Base-by-base conservation (phyloP, 192 early-diverging fungal genomes). In the Coemansia nantahalensis region DNA sequence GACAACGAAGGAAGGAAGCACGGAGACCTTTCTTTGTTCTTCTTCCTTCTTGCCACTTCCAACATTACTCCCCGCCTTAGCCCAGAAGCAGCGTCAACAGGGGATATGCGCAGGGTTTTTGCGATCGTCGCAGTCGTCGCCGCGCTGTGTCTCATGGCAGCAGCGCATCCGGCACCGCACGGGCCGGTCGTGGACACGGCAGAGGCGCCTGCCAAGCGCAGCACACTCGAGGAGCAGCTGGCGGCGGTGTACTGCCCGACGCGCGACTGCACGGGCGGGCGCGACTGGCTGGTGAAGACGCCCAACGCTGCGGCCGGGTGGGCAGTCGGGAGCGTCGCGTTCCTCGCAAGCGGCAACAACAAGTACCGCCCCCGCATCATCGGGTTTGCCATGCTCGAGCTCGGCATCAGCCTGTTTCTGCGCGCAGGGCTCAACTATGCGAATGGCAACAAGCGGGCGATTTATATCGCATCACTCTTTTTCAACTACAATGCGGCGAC, bases 211-310 rank as follows among this genome's bases (percentile, higher is more conserved):
- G 21, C 26, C 16, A 1, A 14, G 17, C 18, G 18, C 39, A 6
- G 1, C 26, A 19, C 26, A 33, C 1, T 28, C 32, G 33, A 2
- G 5, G 12, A 18, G 15, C 41, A 54, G 19, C 13, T 53, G 31
- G 13, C 22, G 2, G 45, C 35, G 7, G 59, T 67, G 11, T 67
- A 55, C 24, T 67, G 65, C 13, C 52, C 57, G 1, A 8, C 41
- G 6, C 45, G 41, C 36, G 34, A 47, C 46, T 62, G 60, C n/a
- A 10, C 11, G 9, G 31, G 36, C 8, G 21, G 23, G 8, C 46
- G 56, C 28, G 64, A 66, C 56, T 66, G 64, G 56, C 45, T 66
- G 2, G 33, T 16, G 2, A 22, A 39, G 12, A 14, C 30, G 4
- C 64, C 64, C 6, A 45, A 15, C 5, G 32, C 56, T 4, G 51